phyloP scores from a whole-genome alignment of 768 basidiomycete species.

The Glaciozyma antarctica region DNA sequence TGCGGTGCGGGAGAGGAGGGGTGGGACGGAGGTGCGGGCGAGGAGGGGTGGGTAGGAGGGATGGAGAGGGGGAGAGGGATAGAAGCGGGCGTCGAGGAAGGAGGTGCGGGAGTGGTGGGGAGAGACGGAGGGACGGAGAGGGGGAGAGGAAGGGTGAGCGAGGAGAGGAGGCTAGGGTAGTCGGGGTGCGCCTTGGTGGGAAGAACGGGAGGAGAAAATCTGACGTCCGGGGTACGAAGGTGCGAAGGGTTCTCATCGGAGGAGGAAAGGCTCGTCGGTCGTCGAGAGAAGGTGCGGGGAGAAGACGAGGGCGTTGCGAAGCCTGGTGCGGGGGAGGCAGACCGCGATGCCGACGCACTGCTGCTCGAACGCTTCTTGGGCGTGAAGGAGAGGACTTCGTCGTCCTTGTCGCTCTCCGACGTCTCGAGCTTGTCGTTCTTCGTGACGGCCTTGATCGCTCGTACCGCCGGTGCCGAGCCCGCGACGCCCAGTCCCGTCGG shows the following conservation, averaged over 20 bases:
- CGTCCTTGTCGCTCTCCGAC: constrained; percentile 10
- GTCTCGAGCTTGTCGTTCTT: neutral
- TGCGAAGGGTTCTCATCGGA: constrained; percentile 1
- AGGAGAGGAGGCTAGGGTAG: neutral
- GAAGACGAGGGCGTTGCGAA: neutral
- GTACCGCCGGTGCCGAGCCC: neutral
- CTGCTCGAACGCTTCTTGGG: constrained; percentile 7
- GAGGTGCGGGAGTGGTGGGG: neutral
- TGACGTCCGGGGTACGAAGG: neutral
- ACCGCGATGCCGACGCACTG: neutral
- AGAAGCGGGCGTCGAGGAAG: too few species aligned
- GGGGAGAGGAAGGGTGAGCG: neutral
- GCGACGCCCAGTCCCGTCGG: neutral
- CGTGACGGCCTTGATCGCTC: neutral
- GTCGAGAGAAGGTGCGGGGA: neutral
- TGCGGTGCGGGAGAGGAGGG: neutral
- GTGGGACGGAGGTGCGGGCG: neutral
- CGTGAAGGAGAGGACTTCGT: constrained; percentile 28
- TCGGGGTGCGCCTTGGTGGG: neutral
- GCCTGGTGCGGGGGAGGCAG: neutral
- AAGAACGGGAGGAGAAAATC: neutral
- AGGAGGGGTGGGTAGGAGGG: too few species aligned
- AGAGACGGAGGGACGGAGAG: neutral
- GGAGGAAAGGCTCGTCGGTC: neutral
- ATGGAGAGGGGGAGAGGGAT: too few species aligned